phyloP scores from a whole-genome alignment of 768 basidiomycete species.

The Termitomyces bulborhizus region DNA sequence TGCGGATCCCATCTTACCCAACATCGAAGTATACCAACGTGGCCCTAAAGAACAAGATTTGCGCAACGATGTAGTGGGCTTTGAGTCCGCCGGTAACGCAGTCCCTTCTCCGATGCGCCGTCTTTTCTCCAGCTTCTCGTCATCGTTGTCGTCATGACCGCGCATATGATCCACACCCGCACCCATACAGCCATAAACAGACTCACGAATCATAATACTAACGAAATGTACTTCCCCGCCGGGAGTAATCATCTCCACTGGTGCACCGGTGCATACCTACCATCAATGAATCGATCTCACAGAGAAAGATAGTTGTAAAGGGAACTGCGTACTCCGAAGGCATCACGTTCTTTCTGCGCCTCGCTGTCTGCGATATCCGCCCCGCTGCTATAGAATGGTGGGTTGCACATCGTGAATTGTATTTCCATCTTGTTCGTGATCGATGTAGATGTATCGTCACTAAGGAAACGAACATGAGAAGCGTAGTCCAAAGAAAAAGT shows the following conservation, averaged over 20 bases:
- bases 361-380: conserved; percentile 61
- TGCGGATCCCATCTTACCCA: conserved; percentile 82
- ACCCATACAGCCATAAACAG: conserved; percentile 30
- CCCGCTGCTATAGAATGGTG: conserved; percentile 82
- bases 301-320: too few species aligned
- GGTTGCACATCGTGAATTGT: conserved; percentile 92
- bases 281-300: too few species aligned
- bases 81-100: too few species aligned
- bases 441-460: background rate
- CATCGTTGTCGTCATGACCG: background rate
- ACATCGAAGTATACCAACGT: conserved; percentile 92
- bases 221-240: conserved; percentile 88
- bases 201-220: conserved; percentile 64
- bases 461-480: background rate
- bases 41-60: background rate
- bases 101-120: background rate
- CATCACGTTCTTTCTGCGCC: conserved; percentile 54
- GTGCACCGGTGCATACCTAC: conserved; percentile 82
- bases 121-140: background rate
- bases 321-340: conserved; percentile 58
- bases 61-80: background rate
- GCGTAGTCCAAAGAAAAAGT: too few species aligned
- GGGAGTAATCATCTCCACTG: conserved; percentile 81
- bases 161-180: background rate
- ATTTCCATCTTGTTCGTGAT: conserved; percentile 28